Percentiles rank a stretch among this genome's conserved stretches.
Conservation (phyloP, 1,284 basidiomycete species). For the Rhizoctonia solani region DNA sequence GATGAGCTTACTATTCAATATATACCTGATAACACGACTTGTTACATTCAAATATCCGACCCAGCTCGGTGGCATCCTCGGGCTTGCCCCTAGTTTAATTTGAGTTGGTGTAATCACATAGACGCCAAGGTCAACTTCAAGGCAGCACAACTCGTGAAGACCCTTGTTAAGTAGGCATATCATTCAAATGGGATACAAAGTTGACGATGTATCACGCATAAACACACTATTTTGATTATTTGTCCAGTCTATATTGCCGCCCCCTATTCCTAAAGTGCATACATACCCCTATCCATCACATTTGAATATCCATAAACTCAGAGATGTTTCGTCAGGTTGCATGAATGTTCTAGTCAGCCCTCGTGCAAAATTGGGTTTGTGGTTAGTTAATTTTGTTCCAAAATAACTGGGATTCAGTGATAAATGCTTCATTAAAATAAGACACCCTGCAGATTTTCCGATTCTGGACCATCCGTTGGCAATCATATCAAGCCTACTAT, state of each 20-base stretch:
- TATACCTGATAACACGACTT: not conserved
- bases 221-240: conserved; percentile 4
- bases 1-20: not conserved
- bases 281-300: not conserved
- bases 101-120: not conserved
- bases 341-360: not conserved
- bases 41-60: not conserved
- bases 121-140: not conserved
- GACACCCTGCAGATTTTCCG: not conserved
- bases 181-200: too few species aligned
- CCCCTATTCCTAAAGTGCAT: not conserved
- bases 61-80: not conserved
- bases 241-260: not conserved
- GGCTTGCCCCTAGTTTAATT: not conserved
- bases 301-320: not conserved
- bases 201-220: not conserved
- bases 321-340: too few species aligned
- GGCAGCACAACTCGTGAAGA: not conserved
- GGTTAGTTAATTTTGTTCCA: not conserved
- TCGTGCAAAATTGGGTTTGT: not conserved
- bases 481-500: not conserved
- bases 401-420: not conserved
- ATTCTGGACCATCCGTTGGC: not conserved
- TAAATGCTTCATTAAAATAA: not conserved
- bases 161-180: not conserved